These are phyloP conservation scores for Nothopassalora personata DNA, from an alignment of 2,329 filamentous ascomycete species.

Conservation along the genomic window DNA sequence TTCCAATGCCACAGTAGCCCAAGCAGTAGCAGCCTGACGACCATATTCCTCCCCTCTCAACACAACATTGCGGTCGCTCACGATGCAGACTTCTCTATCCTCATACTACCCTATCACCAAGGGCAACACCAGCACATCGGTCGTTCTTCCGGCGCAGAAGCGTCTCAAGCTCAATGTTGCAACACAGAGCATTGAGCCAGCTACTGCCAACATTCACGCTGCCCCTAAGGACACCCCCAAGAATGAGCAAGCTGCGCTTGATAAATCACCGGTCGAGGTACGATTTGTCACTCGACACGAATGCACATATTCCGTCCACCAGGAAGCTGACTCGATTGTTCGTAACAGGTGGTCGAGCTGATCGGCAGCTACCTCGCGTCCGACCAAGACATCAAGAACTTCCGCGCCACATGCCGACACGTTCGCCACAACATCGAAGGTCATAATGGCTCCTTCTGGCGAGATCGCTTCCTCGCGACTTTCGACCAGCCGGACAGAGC, in stretches of 20 bases:
- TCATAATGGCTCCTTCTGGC: conserved; percentile 44
- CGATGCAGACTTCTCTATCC: neutral
- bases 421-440: conserved; percentile 39
- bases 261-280: neutral
- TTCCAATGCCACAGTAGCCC: neutral
- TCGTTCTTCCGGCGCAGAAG: neutral
- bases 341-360: conserved; percentile 36
- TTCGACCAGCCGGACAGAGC: conserved; percentile 35
- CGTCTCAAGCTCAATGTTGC: neutral
- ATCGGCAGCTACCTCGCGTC: conserved; percentile 36
- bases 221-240: neutral
- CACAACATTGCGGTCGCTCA: neutral
- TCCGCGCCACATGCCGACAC: conserved; percentile 36
- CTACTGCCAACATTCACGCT: neutral
- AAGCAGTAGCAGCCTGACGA: neutral
- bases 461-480: conserved; percentile 36
- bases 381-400: conserved; percentile 43
- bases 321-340: too few relatives aligned
- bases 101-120: neutral
- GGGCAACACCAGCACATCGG: neutral
- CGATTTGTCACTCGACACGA: neutral
- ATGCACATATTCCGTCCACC: too few relatives aligned
- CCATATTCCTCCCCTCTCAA: neutral
- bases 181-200: neutral
- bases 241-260: neutral